These are phyloP conservation scores for Pontederia paniculata DNA, from an alignment of 176 grass and related monocot genomes.

Conservation along the genomic window DNA sequence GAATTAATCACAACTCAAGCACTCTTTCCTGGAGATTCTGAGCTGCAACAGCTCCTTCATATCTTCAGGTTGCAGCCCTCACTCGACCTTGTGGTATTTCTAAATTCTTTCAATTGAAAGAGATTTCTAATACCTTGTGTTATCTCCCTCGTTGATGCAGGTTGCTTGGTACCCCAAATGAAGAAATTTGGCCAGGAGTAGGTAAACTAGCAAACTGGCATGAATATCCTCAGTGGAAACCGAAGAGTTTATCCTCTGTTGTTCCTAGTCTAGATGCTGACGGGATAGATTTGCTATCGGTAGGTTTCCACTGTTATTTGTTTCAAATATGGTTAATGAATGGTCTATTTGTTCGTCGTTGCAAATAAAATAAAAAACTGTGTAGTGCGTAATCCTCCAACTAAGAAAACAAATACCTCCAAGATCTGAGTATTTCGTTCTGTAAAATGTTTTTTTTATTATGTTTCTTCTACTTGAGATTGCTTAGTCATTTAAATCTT, in stretches of 20 bases:
- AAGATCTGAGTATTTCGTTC: too few relatives aligned
- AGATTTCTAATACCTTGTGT: too few relatives aligned
- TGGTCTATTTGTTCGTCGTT: too few relatives aligned
- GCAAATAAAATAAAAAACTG: too few relatives aligned
- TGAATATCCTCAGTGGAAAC: conserved; percentile 80
- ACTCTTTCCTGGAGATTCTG: conserved; percentile 73
- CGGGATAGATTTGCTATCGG: conserved; percentile 68
- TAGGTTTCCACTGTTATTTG: conserved; percentile 29
- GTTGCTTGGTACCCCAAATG: conserved; percentile 84
- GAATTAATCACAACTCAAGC: conserved; percentile 63
- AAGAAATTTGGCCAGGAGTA: conserved; percentile 77
- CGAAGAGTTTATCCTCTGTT: conserved; percentile 29
- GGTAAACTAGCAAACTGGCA: conserved; percentile 81
- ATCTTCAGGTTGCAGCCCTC: conserved; percentile 63
- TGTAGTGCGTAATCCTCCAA: too few relatives aligned
- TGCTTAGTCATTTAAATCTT: background rate
- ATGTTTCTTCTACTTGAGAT: too few relatives aligned
- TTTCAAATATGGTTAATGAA: too few relatives aligned
- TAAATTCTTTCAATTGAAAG: background rate
- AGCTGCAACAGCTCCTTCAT: conserved; percentile 88
- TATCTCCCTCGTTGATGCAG: too few relatives aligned
- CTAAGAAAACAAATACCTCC: too few relatives aligned
- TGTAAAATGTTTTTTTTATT: too few relatives aligned
- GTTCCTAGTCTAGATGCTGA: conserved; percentile 45
- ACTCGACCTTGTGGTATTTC: background rate